Evolutionary conservation across 2,329 filamentous ascomycete genomes (phyloP).

Genomic region (Fusarium irregulare): DNA sequence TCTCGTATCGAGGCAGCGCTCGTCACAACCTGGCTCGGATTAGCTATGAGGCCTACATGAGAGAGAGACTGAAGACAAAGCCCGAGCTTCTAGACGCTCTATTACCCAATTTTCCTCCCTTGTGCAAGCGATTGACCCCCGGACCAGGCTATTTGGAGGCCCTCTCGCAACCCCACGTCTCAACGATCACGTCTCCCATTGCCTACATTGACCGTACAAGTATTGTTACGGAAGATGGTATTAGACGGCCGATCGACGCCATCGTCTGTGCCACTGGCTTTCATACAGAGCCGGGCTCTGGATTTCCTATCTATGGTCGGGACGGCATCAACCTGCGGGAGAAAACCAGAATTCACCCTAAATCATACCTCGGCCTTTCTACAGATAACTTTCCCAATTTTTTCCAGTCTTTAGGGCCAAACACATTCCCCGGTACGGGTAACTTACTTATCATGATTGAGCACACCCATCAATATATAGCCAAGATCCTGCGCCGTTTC

Average conservation of each 20-base stretch:
- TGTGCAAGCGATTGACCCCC: not conserved
- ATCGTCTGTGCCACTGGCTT: slow-evolving; percentile 5
- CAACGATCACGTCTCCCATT: not conserved
- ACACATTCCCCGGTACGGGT: slow-evolving; percentile 1
- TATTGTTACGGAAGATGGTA: not conserved
- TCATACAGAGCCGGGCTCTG: not conserved
- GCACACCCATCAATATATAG: slow-evolving; percentile 12
- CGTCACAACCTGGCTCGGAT: too few relatives aligned
- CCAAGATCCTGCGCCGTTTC: slow-evolving; percentile 1
- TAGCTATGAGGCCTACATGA: too few relatives aligned
- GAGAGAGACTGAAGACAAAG: too few relatives aligned
- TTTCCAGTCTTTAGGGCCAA: not conserved
- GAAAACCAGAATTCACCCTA: not conserved
- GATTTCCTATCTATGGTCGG: not conserved
- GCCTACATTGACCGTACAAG: not conserved
- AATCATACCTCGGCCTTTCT: not conserved
- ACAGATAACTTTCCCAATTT: not conserved
- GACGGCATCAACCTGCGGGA: not conserved
- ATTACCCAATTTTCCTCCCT: not conserved
- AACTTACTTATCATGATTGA: slow-evolving; percentile 19
- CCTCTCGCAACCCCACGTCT: not conserved
- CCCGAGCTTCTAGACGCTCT: not conserved
- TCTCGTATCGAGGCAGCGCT: too few relatives aligned
- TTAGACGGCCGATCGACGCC: not conserved
- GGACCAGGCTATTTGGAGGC: slow-evolving; percentile 1